Conservation (phyloP, 371 early-diverging fungal species). For the Nematocida ironsii region DNA sequence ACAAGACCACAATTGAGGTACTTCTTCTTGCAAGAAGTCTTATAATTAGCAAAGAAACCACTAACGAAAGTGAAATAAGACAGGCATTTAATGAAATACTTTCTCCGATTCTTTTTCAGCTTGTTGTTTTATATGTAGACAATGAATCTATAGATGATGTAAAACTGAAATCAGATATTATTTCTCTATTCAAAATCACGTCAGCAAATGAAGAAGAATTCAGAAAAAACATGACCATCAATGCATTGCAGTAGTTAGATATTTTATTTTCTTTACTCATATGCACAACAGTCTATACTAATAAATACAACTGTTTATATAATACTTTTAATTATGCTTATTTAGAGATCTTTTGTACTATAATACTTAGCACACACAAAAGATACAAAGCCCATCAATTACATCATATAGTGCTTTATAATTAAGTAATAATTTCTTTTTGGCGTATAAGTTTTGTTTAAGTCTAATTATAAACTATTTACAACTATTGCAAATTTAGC, state of each 20-base stretch:
- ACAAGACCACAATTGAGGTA: background rate
- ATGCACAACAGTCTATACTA: background rate
- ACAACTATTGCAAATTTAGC: too few relatives aligned
- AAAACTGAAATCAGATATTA: background rate
- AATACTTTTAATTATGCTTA: background rate
- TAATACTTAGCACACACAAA: background rate
- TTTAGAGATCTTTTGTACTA: background rate
- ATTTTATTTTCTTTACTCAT: background rate
- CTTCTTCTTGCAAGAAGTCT: conserved; percentile 36
- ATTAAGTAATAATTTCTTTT: too few relatives aligned
- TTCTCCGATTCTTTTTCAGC: conserved; percentile 7
- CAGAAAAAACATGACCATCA: conserved; percentile 1
- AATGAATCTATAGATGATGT: background rate
- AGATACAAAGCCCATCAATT: too few relatives aligned
- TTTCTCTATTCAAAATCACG: background rate
- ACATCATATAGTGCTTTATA: too few relatives aligned
- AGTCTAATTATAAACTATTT: too few relatives aligned
- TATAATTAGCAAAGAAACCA: background rate
- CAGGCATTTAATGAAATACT: conserved; percentile 36
- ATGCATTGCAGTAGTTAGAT: background rate
- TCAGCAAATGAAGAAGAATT: conserved; percentile 2
- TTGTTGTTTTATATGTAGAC: background rate
- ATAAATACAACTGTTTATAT: background rate
- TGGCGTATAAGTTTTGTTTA: too few relatives aligned
- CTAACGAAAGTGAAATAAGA: background rate